Percentiles rank a stretch among this genome's conserved stretches.
Conservation (phyloP, 805 yeast species). For the Limtongia smithiae region DNA sequence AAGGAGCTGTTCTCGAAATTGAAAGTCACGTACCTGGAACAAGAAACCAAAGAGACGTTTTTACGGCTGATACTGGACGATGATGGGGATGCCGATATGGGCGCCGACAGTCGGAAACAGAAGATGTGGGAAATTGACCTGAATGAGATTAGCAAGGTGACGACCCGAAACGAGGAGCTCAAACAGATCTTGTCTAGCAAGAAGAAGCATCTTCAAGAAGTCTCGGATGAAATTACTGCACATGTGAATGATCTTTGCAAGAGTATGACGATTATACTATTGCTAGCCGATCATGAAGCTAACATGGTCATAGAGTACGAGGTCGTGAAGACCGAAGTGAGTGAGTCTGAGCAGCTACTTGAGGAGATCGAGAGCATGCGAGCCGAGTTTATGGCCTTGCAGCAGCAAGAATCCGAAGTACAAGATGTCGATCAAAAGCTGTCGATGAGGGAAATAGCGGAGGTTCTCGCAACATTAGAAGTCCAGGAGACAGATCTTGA, state of each 20-base stretch:
- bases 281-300: neutral
- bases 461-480: slow-evolving; percentile 33
- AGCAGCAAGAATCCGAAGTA: slow-evolving; percentile 30
- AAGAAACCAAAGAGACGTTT: slow-evolving; percentile 67
- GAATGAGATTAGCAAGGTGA: slow-evolving; percentile 11
- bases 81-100: slow-evolving; percentile 38
- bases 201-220: slow-evolving; percentile 30
- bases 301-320: slow-evolving; percentile 21
- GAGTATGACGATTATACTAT: slow-evolving; percentile 4
- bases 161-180: slow-evolving; percentile 6
- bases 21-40: slow-evolving; percentile 64
- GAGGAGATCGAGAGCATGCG: slow-evolving; percentile 36
- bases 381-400: slow-evolving; percentile 36
- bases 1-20: slow-evolving; percentile 49
- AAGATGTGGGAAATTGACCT: slow-evolving; percentile 26
- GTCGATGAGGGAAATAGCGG: slow-evolving; percentile 35
- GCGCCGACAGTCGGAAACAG: slow-evolving; percentile 35
- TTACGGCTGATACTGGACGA: slow-evolving; percentile 48
- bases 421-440: slow-evolving; percentile 32
- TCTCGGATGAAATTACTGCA: slow-evolving; percentile 26
- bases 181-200: slow-evolving; percentile 24
- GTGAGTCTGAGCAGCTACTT: slow-evolving; percentile 35
- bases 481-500: slow-evolving; percentile 3
- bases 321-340: slow-evolving; percentile 28
- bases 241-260: slow-evolving; percentile 16